These are phyloP conservation scores for Artemisia argyi DNA, from an alignment of 129 eudicot genomes.

Conservation along the genomic window DNA sequence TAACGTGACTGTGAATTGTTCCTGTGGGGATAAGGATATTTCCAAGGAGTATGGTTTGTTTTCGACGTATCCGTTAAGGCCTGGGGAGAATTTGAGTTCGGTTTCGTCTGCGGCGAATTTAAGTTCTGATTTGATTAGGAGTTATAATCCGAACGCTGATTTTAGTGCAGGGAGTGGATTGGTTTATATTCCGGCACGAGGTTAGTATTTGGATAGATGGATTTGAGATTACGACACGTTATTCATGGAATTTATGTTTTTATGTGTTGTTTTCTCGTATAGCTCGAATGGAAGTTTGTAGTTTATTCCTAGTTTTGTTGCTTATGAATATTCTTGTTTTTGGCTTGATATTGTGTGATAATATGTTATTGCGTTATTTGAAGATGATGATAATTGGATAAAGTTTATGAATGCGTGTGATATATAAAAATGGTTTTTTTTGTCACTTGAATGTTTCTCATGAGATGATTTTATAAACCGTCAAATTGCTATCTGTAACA, in stretches of 20 bases:
- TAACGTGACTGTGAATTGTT: constrained; percentile 76
- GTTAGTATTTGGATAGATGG: constrained; percentile 36
- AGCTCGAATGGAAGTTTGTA: not conserved
- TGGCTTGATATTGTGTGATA: not conserved
- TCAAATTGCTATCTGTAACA: not conserved
- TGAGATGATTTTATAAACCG: not conserved
- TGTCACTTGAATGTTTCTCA: not conserved
- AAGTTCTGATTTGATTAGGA: constrained; percentile 43
- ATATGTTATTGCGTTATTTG: constrained; percentile 5
- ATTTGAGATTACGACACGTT: no score
- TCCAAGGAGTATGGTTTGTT: constrained; percentile 77
- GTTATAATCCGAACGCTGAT: constrained; percentile 57
- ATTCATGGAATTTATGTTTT: not conserved
- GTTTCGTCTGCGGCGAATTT: constrained; percentile 48
- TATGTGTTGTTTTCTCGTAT: not conserved
- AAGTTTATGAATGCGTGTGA: not conserved
- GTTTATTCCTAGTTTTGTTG: not conserved
- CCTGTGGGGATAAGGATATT: constrained; percentile 66
- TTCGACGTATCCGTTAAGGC: constrained; percentile 66
- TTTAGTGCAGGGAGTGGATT: constrained; percentile 45
- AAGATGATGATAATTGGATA: constrained; percentile 2
- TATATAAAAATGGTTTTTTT: not conserved
- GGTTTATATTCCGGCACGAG: constrained; percentile 67
- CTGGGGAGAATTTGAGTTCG: constrained; percentile 46
- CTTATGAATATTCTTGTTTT: not conserved